These are phyloP conservation scores for Elongisporangium senticosum DNA, from an alignment of 352 stramenopile genomes.

Conservation along the genomic window DNA sequence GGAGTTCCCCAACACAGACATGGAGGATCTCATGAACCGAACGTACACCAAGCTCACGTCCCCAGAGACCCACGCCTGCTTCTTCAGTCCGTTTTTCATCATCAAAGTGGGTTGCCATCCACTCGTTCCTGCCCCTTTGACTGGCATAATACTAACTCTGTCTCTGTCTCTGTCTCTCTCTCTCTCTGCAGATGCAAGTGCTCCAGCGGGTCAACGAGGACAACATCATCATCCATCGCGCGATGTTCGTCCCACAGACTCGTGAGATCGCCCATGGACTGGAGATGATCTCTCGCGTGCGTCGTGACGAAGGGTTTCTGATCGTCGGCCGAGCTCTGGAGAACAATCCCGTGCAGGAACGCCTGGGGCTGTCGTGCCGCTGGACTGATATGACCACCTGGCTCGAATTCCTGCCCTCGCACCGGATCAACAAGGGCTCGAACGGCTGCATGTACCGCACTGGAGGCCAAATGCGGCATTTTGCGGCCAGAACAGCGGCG, in stretches of 20 bases:
- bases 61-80: slow-evolving; percentile 8
- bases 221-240: slow-evolving; percentile 15
- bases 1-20: slow-evolving; percentile 9
- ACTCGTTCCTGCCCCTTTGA: neutral
- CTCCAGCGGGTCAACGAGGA: slow-evolving; percentile 26
- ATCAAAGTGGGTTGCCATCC: slow-evolving; percentile 10
- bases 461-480: slow-evolving; percentile 42
- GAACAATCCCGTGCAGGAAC: slow-evolving; percentile 44
- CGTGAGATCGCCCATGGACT: slow-evolving; percentile 12
- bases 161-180: too few relatives aligned
- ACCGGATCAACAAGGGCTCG: slow-evolving; percentile 2
- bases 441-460: slow-evolving; percentile 39
- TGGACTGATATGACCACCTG: slow-evolving; percentile 49
- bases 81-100: slow-evolving; percentile 13
- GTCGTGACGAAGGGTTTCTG: neutral
- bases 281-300: slow-evolving; percentile 17
- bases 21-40: slow-evolving; percentile 15
- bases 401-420: slow-evolving; percentile 31
- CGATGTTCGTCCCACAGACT: slow-evolving; percentile 18
- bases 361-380: slow-evolving; percentile 37
- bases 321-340: neutral
- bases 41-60: slow-evolving; percentile 21
- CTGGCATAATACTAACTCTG: too few relatives aligned
- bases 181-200: slow-evolving; percentile 5
- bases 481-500: slow-evolving; percentile 29